These are phyloP conservation scores for Sarocladium kiliense DNA, from an alignment of 2,329 filamentous ascomycete genomes.

Conservation along the genomic window DNA sequence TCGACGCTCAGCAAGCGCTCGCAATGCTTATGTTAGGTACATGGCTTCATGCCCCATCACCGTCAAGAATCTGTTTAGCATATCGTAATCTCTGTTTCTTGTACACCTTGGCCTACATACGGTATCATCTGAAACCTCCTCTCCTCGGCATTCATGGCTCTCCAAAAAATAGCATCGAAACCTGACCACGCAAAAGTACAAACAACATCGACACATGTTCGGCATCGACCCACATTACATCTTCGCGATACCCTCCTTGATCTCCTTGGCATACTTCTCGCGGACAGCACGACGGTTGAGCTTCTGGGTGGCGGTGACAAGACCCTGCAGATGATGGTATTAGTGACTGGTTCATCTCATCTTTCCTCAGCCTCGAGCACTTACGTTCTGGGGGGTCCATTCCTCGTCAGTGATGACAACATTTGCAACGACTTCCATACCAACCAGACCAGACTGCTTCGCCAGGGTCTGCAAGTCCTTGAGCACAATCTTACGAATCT, in stretches of 20 bases:
- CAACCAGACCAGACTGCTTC: slow-evolving; percentile 59
- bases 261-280: slow-evolving; percentile 46
- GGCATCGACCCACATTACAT: slow-evolving; percentile 7
- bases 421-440: slow-evolving; percentile 70
- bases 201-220: not conserved
- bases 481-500: slow-evolving; percentile 54
- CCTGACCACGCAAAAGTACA: not conserved
- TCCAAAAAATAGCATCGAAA: slow-evolving; percentile 4
- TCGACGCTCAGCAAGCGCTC: too few species aligned
- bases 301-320: slow-evolving; percentile 59
- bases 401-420: slow-evolving; percentile 79
- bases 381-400: slow-evolving; percentile 81
- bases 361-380: slow-evolving; percentile 27
- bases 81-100: not conserved
- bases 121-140: slow-evolving; percentile 1
- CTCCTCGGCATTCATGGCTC: not conserved
- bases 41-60: too few species aligned
- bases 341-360: slow-evolving; percentile 11
- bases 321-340: slow-evolving; percentile 35
- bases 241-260: slow-evolving; percentile 35
- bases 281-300: slow-evolving; percentile 49
- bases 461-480: slow-evolving; percentile 65
- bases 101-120: slow-evolving; percentile 1
- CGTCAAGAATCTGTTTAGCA: not conserved
- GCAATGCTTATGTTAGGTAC: too few species aligned